Evolutionary conservation across 2,329 filamentous ascomycete species (phyloP).

Genomic region (Fusarium denticulatum): DNA sequence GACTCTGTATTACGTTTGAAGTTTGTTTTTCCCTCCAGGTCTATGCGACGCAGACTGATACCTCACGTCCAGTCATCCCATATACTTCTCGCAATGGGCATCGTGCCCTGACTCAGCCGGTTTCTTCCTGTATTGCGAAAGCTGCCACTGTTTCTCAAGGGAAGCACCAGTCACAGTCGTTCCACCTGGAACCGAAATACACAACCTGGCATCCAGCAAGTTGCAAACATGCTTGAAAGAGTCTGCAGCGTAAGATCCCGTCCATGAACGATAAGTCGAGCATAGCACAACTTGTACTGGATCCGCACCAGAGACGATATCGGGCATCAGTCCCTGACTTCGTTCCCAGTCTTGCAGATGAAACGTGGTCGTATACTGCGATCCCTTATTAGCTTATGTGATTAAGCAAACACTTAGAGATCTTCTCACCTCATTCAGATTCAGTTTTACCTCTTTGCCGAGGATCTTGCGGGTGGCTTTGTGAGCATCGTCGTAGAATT

Average conservation of each 20-base stretch:
- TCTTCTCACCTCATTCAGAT: not conserved
- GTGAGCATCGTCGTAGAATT: not conserved
- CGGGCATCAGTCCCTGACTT: not conserved
- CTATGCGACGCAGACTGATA: rapidly evolving
- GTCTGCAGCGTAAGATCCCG: not conserved
- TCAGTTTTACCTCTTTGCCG: not conserved
- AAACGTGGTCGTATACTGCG: not conserved
- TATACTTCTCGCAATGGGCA: not conserved
- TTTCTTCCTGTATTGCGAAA: not conserved
- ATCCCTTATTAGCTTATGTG: not conserved
- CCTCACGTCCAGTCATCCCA: not conserved
- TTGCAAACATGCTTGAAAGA: not conserved
- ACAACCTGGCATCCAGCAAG: not conserved
- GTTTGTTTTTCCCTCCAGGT: rapidly evolving
- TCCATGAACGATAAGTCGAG: not conserved
- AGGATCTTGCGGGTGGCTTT: not conserved
- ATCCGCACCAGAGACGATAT: not conserved
- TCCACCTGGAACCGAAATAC: not conserved
- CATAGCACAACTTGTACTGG: not conserved
- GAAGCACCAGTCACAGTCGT: not conserved
- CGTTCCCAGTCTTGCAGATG: not conserved
- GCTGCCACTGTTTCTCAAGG: not conserved
- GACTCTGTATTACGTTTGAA: too few relatives aligned
- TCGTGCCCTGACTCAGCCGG: not conserved
- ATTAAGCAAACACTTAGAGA: rapidly evolving